Percentiles rank a stretch among this genome's conserved stretches.
Evolutionary conservation across 2,329 filamentous ascomycete species (phyloP).

Genomic region (Sclerotinia sclerotiorum): DNA sequence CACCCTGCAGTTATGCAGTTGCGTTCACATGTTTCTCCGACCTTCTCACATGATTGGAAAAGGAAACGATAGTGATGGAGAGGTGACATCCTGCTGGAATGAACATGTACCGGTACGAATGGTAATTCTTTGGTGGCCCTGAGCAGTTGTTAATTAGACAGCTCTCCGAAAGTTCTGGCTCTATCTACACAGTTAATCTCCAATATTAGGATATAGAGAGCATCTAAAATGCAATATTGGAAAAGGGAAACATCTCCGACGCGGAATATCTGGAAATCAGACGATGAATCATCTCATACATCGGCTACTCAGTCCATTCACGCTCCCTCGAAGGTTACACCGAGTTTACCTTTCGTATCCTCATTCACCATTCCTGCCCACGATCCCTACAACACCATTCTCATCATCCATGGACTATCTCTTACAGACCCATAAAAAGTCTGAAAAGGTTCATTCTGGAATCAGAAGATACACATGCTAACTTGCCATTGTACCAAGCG

Average conservation of each 20-base stretch:
- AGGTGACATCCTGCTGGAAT: not conserved
- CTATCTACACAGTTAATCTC: not conserved
- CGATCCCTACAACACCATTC: slow-evolving; percentile 11
- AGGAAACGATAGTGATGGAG: not conserved
- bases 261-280: not conserved
- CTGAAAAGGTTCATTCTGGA: slow-evolving; percentile 4
- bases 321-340: not conserved
- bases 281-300: not conserved
- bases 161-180: not conserved
- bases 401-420: slow-evolving; percentile 1
- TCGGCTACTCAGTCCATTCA: not conserved
- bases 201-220: not conserved
- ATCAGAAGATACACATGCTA: slow-evolving; percentile 1
- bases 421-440: slow-evolving; percentile 11
- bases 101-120: not conserved
- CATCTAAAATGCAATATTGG: not conserved
- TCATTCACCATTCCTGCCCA: slow-evolving; percentile 1
- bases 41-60: not conserved
- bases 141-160: too few relatives aligned
- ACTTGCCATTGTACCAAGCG: slow-evolving; percentile 1
- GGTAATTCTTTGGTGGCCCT: not conserved
- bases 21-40: not conserved
- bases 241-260: not conserved
- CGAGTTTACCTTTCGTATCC: slow-evolving; percentile 1
- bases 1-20: not conserved